Base-by-base conservation (phyloP, 805 yeast species). In the Babjeviella inositovora region DNA sequence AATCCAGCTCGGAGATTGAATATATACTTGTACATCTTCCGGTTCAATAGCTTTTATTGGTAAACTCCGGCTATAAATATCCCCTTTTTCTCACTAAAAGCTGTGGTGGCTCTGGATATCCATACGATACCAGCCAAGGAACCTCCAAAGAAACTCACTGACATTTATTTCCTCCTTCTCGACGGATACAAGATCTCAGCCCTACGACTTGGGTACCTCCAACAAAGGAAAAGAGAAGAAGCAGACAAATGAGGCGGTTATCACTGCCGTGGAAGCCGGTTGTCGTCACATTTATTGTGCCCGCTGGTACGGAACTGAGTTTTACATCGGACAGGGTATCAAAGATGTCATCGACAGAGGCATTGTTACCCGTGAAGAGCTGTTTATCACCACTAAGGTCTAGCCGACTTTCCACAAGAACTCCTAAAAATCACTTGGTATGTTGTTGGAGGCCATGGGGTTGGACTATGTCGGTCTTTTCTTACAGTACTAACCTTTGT, bases 211-310 rank as follows among this genome's bases (percentile, higher is more conserved):
- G n/a, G n/a, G n/a, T n/a, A n/a, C n/a, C n/a, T n/a, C n/a, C n/a
- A n/a, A n/a, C n/a, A n/a, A 41, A 34, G 50, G 51, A 15, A 28
- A 42, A 13, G 43, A 39, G 13, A 34, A 39, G 7, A 42, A 35
- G 9, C 49, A 39, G 6, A 56, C 48, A 16, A 32, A 37, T 25
- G 33, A 34, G 12, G 40, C 58, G 20, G 49, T 42, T 20, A 39
- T 34, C 28, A 34, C 39, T 17, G 60, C 61, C 10, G 41, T 55
- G 28, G 27, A 42, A 21, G 46, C 44, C 25, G 59, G 59, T 13
- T 55, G 53, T 38, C 43, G 47, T 28, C 61, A 53, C 37, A 48
- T 53, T 26, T 58, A 52, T 31, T 51, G 58, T 14, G 58, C 60
- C 13, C 47, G 54, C 14, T 38, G 39, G 20, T 53, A 53, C 36